Conservation (phyloP, 2,329 filamentous ascomycete genomes). For the Microsporum canis region DNA sequence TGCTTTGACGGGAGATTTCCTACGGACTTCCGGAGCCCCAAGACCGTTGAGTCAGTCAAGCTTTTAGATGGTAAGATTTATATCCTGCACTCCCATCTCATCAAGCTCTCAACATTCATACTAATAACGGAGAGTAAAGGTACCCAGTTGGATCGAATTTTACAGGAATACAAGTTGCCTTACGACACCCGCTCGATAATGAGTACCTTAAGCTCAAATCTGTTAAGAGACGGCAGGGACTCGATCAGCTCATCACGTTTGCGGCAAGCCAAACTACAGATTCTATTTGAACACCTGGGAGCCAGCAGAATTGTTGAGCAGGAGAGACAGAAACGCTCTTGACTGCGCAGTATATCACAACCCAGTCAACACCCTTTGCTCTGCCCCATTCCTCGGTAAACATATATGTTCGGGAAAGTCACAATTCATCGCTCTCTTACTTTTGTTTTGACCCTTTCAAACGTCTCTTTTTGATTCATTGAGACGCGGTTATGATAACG, state of each 20-base stretch:
- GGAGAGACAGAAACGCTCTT: background rate
- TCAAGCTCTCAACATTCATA: background rate
- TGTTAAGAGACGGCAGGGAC: conserved; percentile 5
- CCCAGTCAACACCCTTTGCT: background rate
- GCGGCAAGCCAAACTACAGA: conserved; percentile 16
- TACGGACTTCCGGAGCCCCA: conserved; percentile 16
- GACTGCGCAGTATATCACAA: background rate
- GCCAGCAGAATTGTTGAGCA: conserved; percentile 16
- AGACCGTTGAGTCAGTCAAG: conserved; percentile 16
- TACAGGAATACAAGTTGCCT: conserved; percentile 18
- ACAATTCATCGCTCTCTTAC: background rate
- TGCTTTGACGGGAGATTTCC: conserved; percentile 18
- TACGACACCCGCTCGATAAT: conserved; percentile 14
- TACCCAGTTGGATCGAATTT: conserved; percentile 19
- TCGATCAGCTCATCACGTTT: conserved; percentile 10
- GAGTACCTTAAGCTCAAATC: conserved; percentile 1
- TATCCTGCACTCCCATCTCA: background rate
- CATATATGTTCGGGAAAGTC: conserved; percentile 1
- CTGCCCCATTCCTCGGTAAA: background rate
- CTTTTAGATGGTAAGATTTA: conserved; percentile 17
- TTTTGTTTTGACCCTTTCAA: background rate
- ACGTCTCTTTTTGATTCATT: background rate
- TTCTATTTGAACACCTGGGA: conserved; percentile 18
- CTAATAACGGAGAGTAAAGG: conserved; percentile 6
- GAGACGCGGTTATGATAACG: background rate